These are phyloP conservation scores for Striga asiatica DNA, from an alignment of 257 asterid genomes.

Conservation along the genomic window DNA sequence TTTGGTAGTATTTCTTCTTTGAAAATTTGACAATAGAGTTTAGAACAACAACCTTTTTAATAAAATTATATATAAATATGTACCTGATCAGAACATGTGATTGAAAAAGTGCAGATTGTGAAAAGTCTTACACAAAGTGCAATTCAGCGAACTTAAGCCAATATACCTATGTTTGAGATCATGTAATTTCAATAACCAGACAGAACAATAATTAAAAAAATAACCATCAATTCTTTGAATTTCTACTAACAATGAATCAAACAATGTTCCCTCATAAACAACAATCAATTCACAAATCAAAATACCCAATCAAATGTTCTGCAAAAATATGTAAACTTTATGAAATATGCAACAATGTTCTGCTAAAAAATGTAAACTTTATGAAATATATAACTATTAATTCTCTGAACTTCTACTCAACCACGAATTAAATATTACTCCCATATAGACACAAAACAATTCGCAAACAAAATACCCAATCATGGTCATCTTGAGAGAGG, in stretches of 20 bases:
- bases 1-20: too few species aligned
- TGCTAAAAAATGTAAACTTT: too few species aligned
- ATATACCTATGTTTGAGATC: neutral
- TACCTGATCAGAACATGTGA: neutral
- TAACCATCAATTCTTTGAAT: neutral
- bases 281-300: too few species aligned
- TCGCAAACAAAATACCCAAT: conserved; percentile 43
- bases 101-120: neutral
- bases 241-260: neutral
- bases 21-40: neutral
- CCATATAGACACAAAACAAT: neutral
- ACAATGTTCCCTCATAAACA: too few species aligned
- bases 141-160: neutral
- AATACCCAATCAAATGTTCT: too few species aligned
- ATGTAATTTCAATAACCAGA: neutral
- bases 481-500: conserved; percentile 88
- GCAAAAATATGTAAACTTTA: too few species aligned
- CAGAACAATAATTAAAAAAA: neutral
- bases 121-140: neutral
- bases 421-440: neutral
- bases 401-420: too few species aligned
- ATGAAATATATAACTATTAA: too few species aligned
- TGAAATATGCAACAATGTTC: too few species aligned
- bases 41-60: neutral
- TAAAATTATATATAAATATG: neutral